These are phyloP conservation scores for Scytalidium sp. DNA, from an alignment of 2,329 filamentous ascomycete genomes.

Conservation along the genomic window DNA sequence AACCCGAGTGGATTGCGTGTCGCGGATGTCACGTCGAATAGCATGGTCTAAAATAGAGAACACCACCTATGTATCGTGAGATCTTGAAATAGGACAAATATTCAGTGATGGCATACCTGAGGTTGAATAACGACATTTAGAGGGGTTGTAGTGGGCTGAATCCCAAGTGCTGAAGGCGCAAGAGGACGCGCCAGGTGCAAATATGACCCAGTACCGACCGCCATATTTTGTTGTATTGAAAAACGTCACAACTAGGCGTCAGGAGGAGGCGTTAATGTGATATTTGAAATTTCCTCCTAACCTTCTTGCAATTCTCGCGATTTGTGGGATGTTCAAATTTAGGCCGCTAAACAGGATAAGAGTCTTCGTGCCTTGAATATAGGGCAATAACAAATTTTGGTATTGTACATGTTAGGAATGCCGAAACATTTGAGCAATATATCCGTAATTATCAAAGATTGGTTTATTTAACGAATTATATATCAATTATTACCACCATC, in stretches of 20 bases:
- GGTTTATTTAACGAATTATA: no score
- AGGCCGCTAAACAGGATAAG: neutral
- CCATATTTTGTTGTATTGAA: conserved; percentile 54
- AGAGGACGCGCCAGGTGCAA: conserved; percentile 92
- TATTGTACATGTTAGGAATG: no score
- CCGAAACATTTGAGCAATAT: no score
- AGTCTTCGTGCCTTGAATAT: neutral
- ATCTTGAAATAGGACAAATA: conserved; percentile 2
- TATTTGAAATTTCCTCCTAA: neutral
- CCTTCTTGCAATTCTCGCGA: conserved; percentile 17
- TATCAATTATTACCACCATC: no score
- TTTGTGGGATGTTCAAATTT: conserved; percentile 33
- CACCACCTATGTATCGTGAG: conserved; percentile 49
- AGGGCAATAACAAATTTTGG: neutral
- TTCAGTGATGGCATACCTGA: conserved; percentile 60
- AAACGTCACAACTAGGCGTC: neutral
- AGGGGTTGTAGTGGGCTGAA: conserved; percentile 83
- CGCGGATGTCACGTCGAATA: conserved; percentile 62
- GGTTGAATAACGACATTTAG: conserved; percentile 93
- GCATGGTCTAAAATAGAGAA: conserved; percentile 91
- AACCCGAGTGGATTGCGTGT: conserved; percentile 86
- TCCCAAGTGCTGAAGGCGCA: conserved; percentile 74
- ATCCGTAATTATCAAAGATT: no score
- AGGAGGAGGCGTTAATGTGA: neutral
- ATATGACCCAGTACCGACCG: conserved; percentile 74